phyloP scores from a whole-genome alignment of 306 rosid genomes.

The Vigna angularis region DNA sequence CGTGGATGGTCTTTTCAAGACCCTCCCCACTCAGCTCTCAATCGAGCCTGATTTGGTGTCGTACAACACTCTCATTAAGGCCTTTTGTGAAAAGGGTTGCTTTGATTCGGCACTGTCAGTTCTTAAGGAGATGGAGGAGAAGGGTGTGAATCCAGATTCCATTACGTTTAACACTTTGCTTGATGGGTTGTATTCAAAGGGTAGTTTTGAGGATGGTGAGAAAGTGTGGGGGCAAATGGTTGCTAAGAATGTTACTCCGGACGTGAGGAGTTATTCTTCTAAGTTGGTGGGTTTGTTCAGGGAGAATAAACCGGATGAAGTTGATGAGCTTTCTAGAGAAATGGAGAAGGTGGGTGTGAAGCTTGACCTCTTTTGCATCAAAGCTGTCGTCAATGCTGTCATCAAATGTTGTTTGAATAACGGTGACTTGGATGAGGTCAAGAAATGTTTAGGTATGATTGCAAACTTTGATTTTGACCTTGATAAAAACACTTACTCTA shows the following conservation, averaged over 20 bases:
- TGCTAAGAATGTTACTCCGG: conserved; percentile 57
- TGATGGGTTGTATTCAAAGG: conserved; percentile 52
- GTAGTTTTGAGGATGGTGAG: conserved; percentile 67
- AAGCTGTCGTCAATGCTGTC: conserved; percentile 42
- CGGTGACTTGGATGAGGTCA: conserved; percentile 66
- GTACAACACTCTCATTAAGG: conserved; percentile 71
- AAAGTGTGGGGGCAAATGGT: conserved; percentile 66
- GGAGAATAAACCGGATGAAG: conserved; percentile 60
- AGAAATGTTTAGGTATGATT: conserved; percentile 57
- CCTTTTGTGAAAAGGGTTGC: conserved; percentile 54
- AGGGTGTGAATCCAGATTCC: conserved; percentile 59
- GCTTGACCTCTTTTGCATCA: conserved; percentile 66
- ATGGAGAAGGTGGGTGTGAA: conserved; percentile 60
- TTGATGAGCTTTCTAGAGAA: conserved; percentile 53
- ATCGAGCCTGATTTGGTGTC: conserved; percentile 72
- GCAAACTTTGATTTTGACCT: conserved; percentile 53
- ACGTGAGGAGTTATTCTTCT: conserved; percentile 60
- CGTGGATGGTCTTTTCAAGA: conserved; percentile 55
- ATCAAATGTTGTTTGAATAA: conserved; percentile 63
- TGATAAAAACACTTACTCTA: conserved; percentile 51
- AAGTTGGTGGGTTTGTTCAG: conserved; percentile 68
- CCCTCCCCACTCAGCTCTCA: conserved; percentile 52
- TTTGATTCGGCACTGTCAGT: conserved; percentile 55
- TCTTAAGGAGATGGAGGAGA: conserved; percentile 62
- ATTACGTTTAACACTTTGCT: conserved; percentile 72